Percentiles rank a stretch among this genome's conserved stretches.
These are phyloP conservation scores for Rhynchospora pubera DNA, from an alignment of 176 grass and related monocot species.

Conservation along the genomic window DNA sequence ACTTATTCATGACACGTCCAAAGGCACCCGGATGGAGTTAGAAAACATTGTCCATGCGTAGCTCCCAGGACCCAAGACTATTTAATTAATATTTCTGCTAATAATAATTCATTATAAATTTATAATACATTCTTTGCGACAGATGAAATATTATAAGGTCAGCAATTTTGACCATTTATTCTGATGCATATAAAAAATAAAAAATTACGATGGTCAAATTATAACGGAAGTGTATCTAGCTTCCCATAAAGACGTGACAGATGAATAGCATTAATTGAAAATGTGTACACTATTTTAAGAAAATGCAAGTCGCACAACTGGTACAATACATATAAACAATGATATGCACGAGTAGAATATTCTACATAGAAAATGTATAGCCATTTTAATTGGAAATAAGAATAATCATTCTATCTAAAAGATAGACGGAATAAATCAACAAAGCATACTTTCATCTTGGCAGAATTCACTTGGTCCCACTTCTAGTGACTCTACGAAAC, in stretches of 20 bases:
- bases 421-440: neutral
- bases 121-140: no score
- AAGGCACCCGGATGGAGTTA: no score
- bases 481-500: constrained; percentile 73
- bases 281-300: neutral
- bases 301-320: neutral
- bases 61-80: no score
- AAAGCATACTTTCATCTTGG: neutral
- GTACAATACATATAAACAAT: neutral
- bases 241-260: neutral
- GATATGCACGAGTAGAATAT: neutral
- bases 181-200: no score
- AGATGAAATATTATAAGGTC: no score
- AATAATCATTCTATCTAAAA: neutral
- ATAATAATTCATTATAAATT: no score
- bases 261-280: neutral
- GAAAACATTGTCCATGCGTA: no score
- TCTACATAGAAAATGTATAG: neutral
- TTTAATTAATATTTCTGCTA: no score
- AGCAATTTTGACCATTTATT: no score
- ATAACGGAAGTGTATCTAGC: neutral
- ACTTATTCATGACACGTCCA: no score
- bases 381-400: neutral
- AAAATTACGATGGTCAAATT: no score
- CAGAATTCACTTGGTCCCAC: constrained; percentile 20